These are phyloP conservation scores for Cyberlindnera xishuangbannaensis DNA, from an alignment of 805 yeast genomes.

Conservation along the genomic window DNA sequence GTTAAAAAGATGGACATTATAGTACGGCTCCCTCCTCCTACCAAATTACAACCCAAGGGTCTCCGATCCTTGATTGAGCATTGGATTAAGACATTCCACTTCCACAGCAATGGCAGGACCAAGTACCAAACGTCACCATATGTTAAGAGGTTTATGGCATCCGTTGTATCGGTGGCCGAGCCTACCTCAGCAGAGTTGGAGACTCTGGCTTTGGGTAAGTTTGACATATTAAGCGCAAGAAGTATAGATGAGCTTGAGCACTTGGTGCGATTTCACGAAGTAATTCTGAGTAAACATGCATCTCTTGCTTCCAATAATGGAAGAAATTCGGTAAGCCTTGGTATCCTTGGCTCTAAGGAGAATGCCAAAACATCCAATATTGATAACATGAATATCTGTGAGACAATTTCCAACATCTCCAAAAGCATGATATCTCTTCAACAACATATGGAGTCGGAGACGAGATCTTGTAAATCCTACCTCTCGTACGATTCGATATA, in stretches of 20 bases:
- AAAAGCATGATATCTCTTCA: conserved; percentile 20
- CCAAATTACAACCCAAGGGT: conserved; percentile 22
- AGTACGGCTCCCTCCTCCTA: conserved; percentile 25
- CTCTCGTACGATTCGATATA: conserved; percentile 49
- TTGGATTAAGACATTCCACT: conserved; percentile 19
- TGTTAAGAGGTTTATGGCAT: conserved; percentile 22
- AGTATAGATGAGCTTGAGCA: conserved; percentile 64
- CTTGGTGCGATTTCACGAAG: conserved; percentile 42
- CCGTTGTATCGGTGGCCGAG: conserved; percentile 25
- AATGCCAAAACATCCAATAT: conserved; percentile 16
- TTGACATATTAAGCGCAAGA: conserved; percentile 65
- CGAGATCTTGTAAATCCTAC: conserved; percentile 35
- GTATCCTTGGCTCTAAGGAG: conserved; percentile 10
- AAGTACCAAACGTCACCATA: conserved; percentile 8
- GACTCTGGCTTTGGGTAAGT: conserved; percentile 34
- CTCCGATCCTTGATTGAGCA: conserved; percentile 18
- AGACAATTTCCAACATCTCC: conserved; percentile 23
- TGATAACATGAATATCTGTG: conserved; percentile 26
- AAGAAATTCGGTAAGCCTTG: conserved; percentile 19
- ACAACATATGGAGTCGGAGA: conserved; percentile 11
- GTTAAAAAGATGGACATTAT: conserved; percentile 52
- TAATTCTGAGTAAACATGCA: conserved; percentile 26
- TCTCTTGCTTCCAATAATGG: conserved; percentile 5
- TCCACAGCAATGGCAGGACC: conserved; percentile 9
- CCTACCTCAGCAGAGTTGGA: conserved; percentile 28